Evolutionary conservation across 2,329 filamentous ascomycete genomes (phyloP).

Genomic region (Fusarium sterilihyphosum): DNA sequence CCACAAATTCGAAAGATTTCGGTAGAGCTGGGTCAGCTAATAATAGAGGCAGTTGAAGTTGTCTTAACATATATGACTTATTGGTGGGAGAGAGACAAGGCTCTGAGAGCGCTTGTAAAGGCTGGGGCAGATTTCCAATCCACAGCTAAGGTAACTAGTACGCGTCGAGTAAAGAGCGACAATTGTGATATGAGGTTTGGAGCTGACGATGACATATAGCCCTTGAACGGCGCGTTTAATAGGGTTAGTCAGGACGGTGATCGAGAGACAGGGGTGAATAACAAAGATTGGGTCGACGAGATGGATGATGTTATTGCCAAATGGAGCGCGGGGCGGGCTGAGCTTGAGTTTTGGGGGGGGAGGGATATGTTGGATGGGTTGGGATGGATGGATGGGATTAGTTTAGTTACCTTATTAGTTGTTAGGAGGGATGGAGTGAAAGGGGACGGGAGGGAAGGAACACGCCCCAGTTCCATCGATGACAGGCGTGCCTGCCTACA

Average conservation of each 20-base stretch:
- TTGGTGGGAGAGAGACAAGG: constrained; percentile 17
- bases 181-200: constrained; percentile 12
- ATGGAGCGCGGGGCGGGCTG: constrained; percentile 38
- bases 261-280: constrained; percentile 29
- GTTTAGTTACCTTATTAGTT: no score
- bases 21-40: constrained; percentile 15
- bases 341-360: constrained; percentile 22
- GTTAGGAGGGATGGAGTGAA: constrained; percentile 21
- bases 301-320: constrained; percentile 44
- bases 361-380: constrained; percentile 10
- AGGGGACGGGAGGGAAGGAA: constrained; percentile 30
- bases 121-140: constrained; percentile 2
- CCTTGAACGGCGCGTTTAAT: constrained; percentile 22
- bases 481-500: constrained; percentile 17
- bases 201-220: constrained; percentile 24
- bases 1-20: constrained; percentile 20
- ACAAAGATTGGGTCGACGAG: constrained; percentile 31
- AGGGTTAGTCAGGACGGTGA: constrained; percentile 27
- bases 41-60: constrained; percentile 21
- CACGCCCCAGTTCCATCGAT: constrained; percentile 18
- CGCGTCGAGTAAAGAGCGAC: constrained; percentile 9
- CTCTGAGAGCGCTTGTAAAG: constrained; percentile 2
- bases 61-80: constrained; percentile 7
- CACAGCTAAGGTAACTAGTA: constrained; percentile 7
- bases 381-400: not conserved